phyloP scores from a whole-genome alignment of 2,329 filamentous ascomycete species.

The Neonectria ditissima region DNA sequence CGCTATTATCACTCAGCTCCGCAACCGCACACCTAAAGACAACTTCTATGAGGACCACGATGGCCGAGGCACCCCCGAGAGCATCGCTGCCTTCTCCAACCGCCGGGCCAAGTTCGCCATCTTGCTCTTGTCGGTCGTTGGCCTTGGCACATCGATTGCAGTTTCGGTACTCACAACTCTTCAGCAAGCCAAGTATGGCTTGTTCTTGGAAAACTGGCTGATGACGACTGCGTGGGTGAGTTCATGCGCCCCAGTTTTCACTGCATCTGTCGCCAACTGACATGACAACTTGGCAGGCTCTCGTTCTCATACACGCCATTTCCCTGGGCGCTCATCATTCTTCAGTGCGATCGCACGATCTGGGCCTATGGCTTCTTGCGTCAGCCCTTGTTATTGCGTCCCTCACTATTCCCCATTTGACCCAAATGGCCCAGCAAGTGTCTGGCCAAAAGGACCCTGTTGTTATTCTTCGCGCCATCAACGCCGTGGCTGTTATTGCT shows the following conservation, averaged over 20 bases:
- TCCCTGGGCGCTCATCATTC: conserved; percentile 62
- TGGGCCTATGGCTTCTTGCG: conserved; percentile 64
- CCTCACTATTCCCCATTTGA: conserved; percentile 60
- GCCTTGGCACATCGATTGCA: conserved; percentile 67
- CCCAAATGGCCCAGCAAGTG: conserved; percentile 48
- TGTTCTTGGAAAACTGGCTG: conserved; percentile 70
- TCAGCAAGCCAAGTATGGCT: conserved; percentile 47
- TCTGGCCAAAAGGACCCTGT: conserved; percentile 52
- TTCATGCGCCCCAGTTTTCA: conserved; percentile 19
- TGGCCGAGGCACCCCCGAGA: conserved; percentile 74
- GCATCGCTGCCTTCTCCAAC: conserved; percentile 71
- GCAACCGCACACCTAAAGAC: conserved; percentile 52
- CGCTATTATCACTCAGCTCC: conserved; percentile 50
- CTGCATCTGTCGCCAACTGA: conserved; percentile 15
- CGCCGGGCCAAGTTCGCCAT: conserved; percentile 67
- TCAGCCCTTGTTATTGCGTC: conserved; percentile 60
- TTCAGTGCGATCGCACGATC: conserved; percentile 63
- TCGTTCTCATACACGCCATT: conserved; percentile 65
- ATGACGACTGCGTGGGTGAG: conserved; percentile 72
- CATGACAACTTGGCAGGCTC: conserved; percentile 51
- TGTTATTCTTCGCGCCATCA: conserved; percentile 59
- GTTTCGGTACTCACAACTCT: conserved; percentile 66
- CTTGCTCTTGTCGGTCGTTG: conserved; percentile 64
- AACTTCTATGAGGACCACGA: conserved; percentile 76
- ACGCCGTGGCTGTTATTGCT: conserved; percentile 59